Evolutionary conservation across 352 stramenopile genomes (phyloP), one percentile per base, ranked within the genome.

Genomic region (Globisporangium ultimum): DNA sequence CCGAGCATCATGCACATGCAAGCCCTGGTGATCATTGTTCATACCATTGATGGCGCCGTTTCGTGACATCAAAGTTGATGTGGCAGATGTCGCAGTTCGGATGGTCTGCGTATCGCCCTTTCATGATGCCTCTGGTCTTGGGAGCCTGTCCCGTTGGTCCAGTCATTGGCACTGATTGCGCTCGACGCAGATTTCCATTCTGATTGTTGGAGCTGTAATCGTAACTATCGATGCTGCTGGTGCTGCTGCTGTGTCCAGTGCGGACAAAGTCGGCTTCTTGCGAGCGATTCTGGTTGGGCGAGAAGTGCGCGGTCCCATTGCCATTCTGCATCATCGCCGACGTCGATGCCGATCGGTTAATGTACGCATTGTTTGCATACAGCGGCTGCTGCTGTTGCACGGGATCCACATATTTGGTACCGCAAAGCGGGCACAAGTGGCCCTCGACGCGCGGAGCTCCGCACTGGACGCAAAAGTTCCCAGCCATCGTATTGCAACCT

Each of bases 51-150:
- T 90, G 80, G 18, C 80, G 76, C 13, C 67, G 73, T 50, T 84
- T 80, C 21, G 73, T 75, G 45, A 90, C 64, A 41, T 90, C 80
- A 40, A 90, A 90, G 12, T 38, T 40, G n/a, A 78, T 51, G n/a
- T 49, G 54, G 67, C 80, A 90, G 34, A 88, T 67, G 48, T 88
- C 78, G 68, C 78, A 88, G 52, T 82, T 84, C 2, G 80, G 80
- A 43, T 90, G 78, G 54, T 86, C 71, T 9, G 69, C 62, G 61
- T 90, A 90, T 17, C 77, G 77, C 1, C 68, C 54, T 17, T 48
- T 75, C 22, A 83, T 51, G 12, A 85, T 58, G 2, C 75, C 73
- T 24, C 47, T 60, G 3, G 53, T 48, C 55, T 53, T 32, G 12
- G 61, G 40, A 40, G 56, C 21, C 14, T 15, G 22, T 43, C 38